A percentile compares a stretch with the other conserved stretches of the same genome.
phyloP scores from a whole-genome alignment of 768 basidiomycete species.

The Serpula lacrymans region DNA sequence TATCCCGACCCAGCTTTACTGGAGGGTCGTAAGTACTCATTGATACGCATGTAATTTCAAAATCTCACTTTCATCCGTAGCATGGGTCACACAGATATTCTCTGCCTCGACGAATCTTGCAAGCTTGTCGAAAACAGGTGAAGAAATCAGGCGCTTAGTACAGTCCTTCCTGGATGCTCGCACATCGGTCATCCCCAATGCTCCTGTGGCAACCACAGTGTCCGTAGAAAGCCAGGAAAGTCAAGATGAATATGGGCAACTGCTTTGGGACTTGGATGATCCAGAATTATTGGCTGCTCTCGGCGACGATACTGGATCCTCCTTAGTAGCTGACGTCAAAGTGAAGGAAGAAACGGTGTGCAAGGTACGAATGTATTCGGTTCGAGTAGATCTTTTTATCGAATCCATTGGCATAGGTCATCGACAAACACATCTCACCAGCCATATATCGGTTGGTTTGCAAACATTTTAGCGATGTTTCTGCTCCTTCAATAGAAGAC shows the following conservation, averaged over 20 bases:
- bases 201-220: slow-evolving; percentile 17
- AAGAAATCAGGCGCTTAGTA: slow-evolving; percentile 56
- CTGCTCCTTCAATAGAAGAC: slow-evolving; percentile 15
- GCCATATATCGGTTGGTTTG: slow-evolving; percentile 55
- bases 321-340: slow-evolving; percentile 27
- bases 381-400: not conserved
- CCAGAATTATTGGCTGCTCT: slow-evolving; percentile 56
- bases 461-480: slow-evolving; percentile 39
- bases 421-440: slow-evolving; percentile 47
- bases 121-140: slow-evolving; percentile 38
- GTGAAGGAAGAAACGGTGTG: slow-evolving; percentile 47
- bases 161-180: slow-evolving; percentile 62
- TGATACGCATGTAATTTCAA: not conserved
- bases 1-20: slow-evolving; percentile 68
- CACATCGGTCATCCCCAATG: slow-evolving; percentile 40
- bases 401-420: slow-evolving; percentile 33
- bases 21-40: slow-evolving; percentile 42
- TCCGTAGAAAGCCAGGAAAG: slow-evolving; percentile 59
- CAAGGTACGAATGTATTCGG: slow-evolving; percentile 40
- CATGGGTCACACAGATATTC: slow-evolving; percentile 54
- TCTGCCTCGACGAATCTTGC: slow-evolving; percentile 42
- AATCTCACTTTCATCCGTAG: slow-evolving; percentile 33
- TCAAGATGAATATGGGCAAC: slow-evolving; percentile 68
- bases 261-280: slow-evolving; percentile 61
- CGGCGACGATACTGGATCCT: slow-evolving; percentile 29